Conservation (phyloP, 345 rosid species). For the Microcos paniculata region DNA sequence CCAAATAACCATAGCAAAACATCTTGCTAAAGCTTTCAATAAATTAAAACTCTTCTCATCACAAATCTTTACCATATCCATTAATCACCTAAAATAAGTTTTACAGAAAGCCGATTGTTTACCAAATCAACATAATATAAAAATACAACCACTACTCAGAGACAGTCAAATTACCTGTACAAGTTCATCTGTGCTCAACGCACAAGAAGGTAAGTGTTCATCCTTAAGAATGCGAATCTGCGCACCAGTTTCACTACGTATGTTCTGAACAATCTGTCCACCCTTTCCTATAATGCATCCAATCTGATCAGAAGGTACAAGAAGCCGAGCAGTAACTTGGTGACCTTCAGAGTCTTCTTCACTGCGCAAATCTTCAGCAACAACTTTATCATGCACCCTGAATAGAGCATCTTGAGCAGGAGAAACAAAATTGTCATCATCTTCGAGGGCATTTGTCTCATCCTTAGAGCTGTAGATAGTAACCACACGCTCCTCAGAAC, state of each 20-base stretch:
- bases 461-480: constrained; percentile 85
- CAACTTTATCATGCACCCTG: constrained; percentile 79
- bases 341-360: constrained; percentile 67
- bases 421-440: constrained; percentile 48
- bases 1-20: too few species aligned
- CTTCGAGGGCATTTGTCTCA: constrained; percentile 73
- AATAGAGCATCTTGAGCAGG: constrained; percentile 97
- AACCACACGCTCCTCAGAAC: constrained; percentile 89
- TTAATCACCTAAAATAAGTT: background rate
- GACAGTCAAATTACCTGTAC: constrained; percentile 57
- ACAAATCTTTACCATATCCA: background rate
- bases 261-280: constrained; percentile 85
- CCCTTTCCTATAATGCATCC: constrained; percentile 97
- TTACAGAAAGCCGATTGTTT: background rate
- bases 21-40: background rate
- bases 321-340: constrained; percentile 70
- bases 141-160: background rate
- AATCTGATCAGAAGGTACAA: constrained; percentile 97
- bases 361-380: constrained; percentile 59
- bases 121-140: background rate
- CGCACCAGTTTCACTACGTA: constrained; percentile 87
- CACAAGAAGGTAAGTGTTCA: constrained; percentile 82
- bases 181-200: constrained; percentile 85
- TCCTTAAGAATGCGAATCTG: constrained; percentile 92
- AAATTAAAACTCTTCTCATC: background rate